Percentiles rank a stretch among this genome's conserved stretches.
Conservation (phyloP, 139 green algal species). For the Ulvella scutata region DNA sequence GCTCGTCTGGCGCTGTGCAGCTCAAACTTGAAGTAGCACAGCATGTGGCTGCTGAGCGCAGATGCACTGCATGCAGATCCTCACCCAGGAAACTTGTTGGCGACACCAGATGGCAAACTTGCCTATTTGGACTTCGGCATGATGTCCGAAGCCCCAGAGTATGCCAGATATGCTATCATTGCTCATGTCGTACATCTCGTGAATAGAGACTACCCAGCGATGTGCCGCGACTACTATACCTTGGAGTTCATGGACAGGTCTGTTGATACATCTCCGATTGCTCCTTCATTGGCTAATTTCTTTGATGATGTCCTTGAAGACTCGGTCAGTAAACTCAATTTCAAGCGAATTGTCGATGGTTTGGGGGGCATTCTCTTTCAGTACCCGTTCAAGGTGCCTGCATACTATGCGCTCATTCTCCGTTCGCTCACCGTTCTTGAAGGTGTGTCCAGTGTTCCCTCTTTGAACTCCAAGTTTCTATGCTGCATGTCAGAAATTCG, state of each 20-base stretch:
- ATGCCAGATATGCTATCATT: slow-evolving; percentile 81
- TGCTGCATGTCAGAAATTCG: no score
- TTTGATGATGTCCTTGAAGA: slow-evolving; percentile 86
- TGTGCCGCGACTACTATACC: slow-evolving; percentile 87
- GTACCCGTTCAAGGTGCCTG: slow-evolving; percentile 56
- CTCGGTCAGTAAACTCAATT: slow-evolving; percentile 75
- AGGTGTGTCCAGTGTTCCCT: no score
- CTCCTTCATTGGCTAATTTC: slow-evolving; percentile 77
- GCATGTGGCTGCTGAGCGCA: no score
- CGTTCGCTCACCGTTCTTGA: slow-evolving; percentile 89
- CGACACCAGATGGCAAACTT: slow-evolving; percentile 61
- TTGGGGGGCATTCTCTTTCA: slow-evolving; percentile 86
- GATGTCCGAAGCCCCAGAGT: slow-evolving; percentile 76
- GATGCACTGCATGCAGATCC: slow-evolving; percentile 77
- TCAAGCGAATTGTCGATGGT: slow-evolving; percentile 89
- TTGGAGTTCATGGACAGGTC: slow-evolving; percentile 72
- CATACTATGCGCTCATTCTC: slow-evolving; percentile 95
- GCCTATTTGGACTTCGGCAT: slow-evolving; percentile 73
- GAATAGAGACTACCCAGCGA: slow-evolving; percentile 74
- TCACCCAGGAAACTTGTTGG: slow-evolving; percentile 83
- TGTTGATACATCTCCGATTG: slow-evolving; percentile 90
- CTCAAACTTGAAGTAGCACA: no score
- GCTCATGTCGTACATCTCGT: slow-evolving; percentile 92
- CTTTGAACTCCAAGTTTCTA: no score
- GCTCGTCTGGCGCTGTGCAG: no score